These are phyloP conservation scores for Galeopsis tetrahit DNA, from an alignment of 257 asterid genomes.

Conservation along the genomic window DNA sequence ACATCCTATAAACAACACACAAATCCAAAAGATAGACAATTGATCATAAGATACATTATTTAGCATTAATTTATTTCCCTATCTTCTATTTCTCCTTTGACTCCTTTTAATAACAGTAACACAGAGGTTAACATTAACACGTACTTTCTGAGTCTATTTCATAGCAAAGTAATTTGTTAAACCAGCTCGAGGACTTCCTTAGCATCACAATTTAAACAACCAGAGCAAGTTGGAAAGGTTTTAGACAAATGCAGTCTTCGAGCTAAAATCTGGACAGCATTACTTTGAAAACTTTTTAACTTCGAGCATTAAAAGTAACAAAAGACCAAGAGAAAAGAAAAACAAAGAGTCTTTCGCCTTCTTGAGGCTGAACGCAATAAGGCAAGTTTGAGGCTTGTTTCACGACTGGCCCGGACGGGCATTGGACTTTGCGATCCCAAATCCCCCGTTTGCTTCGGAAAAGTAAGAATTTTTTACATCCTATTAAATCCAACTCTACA, in stretches of 20 bases:
- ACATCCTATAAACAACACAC: constrained; percentile 69
- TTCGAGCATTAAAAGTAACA: constrained; percentile 10
- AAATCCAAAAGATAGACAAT: constrained; percentile 14
- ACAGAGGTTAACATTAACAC: constrained; percentile 1
- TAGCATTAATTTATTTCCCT: constrained; percentile 17
- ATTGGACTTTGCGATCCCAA: no score
- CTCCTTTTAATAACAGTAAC: constrained; percentile 19
- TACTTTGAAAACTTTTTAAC: background rate
- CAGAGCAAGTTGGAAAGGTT: background rate
- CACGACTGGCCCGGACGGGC: no score
- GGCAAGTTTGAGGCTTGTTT: background rate
- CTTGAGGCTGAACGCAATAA: constrained; percentile 16
- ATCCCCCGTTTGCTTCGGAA: no score
- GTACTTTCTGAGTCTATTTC: constrained; percentile 6
- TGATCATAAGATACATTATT: constrained; percentile 23
- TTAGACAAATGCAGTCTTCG: background rate
- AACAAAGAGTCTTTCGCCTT: background rate
- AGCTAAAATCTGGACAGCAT: constrained; percentile 17
- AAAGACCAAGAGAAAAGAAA: background rate
- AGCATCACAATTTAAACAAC: constrained; percentile 14
- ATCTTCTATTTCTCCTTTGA: constrained; percentile 18
- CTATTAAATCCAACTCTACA: no score
- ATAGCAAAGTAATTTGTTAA: background rate
- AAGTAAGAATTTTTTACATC: no score
- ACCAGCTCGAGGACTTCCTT: constrained; percentile 7